A percentile compares a stretch with the other conserved stretches of the same genome.
phyloP scores from a whole-genome alignment of 257 asterid species.

The Ilex asprella region DNA sequence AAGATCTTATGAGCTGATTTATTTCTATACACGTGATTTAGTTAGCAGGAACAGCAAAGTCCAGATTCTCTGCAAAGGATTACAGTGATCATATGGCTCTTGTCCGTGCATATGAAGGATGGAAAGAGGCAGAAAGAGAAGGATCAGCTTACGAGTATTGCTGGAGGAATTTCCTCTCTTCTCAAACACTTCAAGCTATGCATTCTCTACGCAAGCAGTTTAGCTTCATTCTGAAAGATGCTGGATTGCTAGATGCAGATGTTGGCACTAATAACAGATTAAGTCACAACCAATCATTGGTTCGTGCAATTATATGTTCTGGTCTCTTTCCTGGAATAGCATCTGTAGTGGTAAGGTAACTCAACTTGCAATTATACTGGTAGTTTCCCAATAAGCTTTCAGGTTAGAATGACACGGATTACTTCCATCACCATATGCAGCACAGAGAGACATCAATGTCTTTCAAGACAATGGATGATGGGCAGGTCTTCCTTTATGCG shows the following conservation, averaged over 20 bases:
- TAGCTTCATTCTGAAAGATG: constrained; percentile 76
- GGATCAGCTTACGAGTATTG: constrained; percentile 95
- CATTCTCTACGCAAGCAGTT: constrained; percentile 95
- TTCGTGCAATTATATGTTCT: constrained; percentile 97
- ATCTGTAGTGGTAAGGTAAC: constrained; percentile 75
- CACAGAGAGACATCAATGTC: constrained; percentile 96
- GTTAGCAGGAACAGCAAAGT: constrained; percentile 94
- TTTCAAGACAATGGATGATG: constrained; percentile 98
- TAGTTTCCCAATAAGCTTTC: constrained; percentile 6
- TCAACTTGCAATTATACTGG: neutral
- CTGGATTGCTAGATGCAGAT: constrained; percentile 67
- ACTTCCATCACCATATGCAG: constrained; percentile 37
- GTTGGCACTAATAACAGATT: constrained; percentile 53
- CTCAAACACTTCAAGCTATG: constrained; percentile 96
- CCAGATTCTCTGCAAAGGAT: constrained; percentile 97
- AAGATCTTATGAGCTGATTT: constrained; percentile 13
- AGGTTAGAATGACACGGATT: constrained; percentile 4
- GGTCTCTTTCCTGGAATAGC: constrained; percentile 94
- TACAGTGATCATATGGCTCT: constrained; percentile 99
- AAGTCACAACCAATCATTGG: constrained; percentile 91
- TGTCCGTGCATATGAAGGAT: constrained; percentile 98
- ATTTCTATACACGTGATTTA: constrained; percentile 24
- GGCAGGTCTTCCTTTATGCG: constrained; percentile 87
- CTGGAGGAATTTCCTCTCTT: constrained; percentile 94
- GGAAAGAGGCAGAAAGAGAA: constrained; percentile 99